Evolutionary conservation across 2,329 filamentous ascomycete genomes (phyloP), one percentile per base, ranked within the genome.

Genomic region (Metarhizium rileyi): DNA sequence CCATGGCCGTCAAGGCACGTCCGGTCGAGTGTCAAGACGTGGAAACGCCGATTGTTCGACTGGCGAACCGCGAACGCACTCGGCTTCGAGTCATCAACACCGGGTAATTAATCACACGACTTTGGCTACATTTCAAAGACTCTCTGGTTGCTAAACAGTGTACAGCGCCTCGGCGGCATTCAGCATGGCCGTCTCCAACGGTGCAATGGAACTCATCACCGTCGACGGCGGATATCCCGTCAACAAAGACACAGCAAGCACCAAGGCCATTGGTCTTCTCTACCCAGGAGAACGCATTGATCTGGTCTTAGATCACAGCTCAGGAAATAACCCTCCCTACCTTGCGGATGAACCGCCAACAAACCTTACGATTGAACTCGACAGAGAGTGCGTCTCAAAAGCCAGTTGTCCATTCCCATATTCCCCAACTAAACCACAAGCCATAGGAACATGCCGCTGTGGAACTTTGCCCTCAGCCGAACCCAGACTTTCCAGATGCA

Each of bases 211-310:
- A 27, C 42, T 55, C 27, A 52, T 59, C 14, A 50, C 53, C 4
- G 53, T 59, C 16, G 57, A 59, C 30, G 57, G 57, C 2, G 57
- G 55, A 12, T 25, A 43, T 41, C 18, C 26, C 10, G 48, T 55
- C n/a, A 26, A 48, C 5, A 23, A 46, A 5, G 33, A 49, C 26
- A 56, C 56, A 4, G 51, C 55, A 28, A 35, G 46, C 16, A 51
- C 51, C 12, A 44, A 33, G 2, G 47, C 55, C 5, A 30, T 59
- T 23, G 57, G 57, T 12, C 49, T 58, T 3, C 26, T 59, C 30
- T 55, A 58, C 35, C 57, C 57, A 2, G 57, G 57, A 22, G 55
- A 59, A 46, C 51, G 57, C 16, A 52, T 59, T 18, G 57, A 59
- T 42, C n/a, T 54, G 8, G 18, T 55, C 28, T 12, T 55, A 12